A percentile compares a stretch with the other conserved stretches of the same genome.
These are phyloP conservation scores for Eimeria maxima DNA, from an alignment of 169 alveolate species.

Conservation along the genomic window DNA sequence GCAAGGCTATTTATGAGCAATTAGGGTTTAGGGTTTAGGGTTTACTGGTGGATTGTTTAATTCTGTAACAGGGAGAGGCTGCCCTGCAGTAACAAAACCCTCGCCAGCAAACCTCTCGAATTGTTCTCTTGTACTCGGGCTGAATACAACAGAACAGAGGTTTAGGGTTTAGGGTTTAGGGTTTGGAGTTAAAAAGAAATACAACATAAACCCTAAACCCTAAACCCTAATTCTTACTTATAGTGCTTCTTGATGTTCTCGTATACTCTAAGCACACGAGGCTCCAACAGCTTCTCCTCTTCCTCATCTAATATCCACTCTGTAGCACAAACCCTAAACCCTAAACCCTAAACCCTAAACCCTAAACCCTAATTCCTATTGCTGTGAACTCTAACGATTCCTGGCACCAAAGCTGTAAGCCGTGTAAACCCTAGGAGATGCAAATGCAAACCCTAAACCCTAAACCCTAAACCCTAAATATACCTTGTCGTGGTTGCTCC, in stretches of 20 bases:
- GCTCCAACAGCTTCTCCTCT: conserved; percentile 5
- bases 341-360: conserved; percentile 53
- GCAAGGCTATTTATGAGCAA: background rate
- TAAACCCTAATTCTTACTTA: conserved; percentile 12
- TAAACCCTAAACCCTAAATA: conserved; percentile 46
- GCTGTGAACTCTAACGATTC: too few species aligned
- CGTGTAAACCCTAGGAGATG: background rate
- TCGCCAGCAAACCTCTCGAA: conserved; percentile 54
- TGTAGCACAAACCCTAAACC: conserved; percentile 23
- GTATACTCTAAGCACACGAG: background rate
- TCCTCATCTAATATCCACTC: conserved; percentile 42
- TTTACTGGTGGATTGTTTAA: conserved; percentile 27
- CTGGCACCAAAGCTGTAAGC: background rate
- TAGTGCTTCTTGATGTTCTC: conserved; percentile 11
- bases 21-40: conserved; percentile 57
- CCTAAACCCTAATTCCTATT: conserved; percentile 6
- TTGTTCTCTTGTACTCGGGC: conserved; percentile 14
- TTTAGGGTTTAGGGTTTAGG: conserved; percentile 64
- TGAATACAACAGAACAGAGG: background rate
- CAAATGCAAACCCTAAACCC: conserved; percentile 48
- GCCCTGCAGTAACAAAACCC: background rate
- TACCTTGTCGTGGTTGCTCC: conserved; percentile 53
- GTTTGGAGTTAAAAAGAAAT: background rate
- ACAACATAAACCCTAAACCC: conserved; percentile 27
- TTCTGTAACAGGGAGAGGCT: conserved; percentile 37